phyloP scores from a whole-genome alignment of 495 filamentous ascomycete genomes.

The Aspergillus ellipticus region DNA sequence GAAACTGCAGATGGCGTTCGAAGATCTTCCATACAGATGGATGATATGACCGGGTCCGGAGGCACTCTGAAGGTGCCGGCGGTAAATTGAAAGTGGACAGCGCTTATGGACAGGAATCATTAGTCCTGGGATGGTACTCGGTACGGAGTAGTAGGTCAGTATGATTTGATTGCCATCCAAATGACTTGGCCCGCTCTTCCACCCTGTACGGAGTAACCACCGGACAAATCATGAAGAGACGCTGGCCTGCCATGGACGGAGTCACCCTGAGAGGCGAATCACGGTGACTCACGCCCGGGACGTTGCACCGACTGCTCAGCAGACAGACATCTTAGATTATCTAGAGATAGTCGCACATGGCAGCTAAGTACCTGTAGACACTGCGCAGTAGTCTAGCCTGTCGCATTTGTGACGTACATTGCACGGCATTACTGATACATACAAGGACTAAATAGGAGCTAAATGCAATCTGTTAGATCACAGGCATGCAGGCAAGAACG shows the following conservation, averaged over 20 bases:
- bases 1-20: constrained; percentile 19
- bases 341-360: background rate
- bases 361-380: background rate
- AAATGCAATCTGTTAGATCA: constrained; percentile 9
- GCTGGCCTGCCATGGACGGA: constrained; percentile 8
- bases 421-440: constrained; percentile 1
- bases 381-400: too few relatives aligned
- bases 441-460: background rate
- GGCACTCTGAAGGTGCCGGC: too few relatives aligned
- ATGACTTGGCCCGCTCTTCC: constrained; percentile 5
- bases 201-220: background rate
- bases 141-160: background rate
- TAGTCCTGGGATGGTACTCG: too few relatives aligned
- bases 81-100: background rate
- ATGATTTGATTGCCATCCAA: background rate
- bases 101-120: background rate
- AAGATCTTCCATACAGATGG: background rate
- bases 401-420: constrained; percentile 4
- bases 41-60: background rate
- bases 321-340: background rate
- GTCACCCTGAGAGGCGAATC: constrained; percentile 2
- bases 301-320: background rate
- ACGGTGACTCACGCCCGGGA: constrained; percentile 10
- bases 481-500: constrained; percentile 16
- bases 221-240: constrained; percentile 1